phyloP scores from a whole-genome alignment of 2,329 filamentous ascomycete species.

The Tolypocladium album region DNA sequence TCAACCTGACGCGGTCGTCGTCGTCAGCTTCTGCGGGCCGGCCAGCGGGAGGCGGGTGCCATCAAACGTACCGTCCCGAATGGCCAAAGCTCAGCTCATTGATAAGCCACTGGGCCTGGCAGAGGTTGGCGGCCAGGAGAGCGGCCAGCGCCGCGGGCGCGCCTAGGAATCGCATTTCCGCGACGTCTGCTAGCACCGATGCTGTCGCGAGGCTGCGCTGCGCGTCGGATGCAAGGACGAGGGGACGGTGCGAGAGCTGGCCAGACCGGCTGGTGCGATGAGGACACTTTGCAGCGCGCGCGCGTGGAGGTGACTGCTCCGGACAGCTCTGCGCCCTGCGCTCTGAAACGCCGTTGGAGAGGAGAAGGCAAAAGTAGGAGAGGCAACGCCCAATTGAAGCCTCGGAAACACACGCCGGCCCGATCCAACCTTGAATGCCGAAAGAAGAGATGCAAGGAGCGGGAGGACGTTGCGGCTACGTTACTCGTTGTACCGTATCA shows the following conservation, averaged over 20 bases:
- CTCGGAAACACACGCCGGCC: neutral
- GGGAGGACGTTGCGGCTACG: neutral
- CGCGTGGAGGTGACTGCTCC: neutral
- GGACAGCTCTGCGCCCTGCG: neutral
- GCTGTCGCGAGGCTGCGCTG: neutral
- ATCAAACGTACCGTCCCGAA: conserved; percentile 41
- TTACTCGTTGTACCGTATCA: too few relatives aligned
- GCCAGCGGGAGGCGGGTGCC: neutral
- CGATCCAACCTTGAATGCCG: neutral
- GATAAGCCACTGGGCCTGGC: conserved; percentile 55
- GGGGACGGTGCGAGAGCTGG: neutral
- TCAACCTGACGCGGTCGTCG: neutral
- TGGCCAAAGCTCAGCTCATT: conserved; percentile 72
- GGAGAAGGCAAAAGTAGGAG: neutral
- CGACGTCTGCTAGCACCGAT: neutral
- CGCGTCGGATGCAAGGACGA: neutral
- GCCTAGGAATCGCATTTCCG: conserved; percentile 32
- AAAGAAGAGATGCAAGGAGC: neutral
- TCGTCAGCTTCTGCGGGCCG: neutral
- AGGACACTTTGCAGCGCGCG: conserved; percentile 17
- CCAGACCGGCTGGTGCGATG: conserved; percentile 7
- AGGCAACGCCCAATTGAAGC: neutral
- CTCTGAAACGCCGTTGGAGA: neutral
- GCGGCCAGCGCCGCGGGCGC: conserved; percentile 24
- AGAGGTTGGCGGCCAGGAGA: conserved; percentile 34